Conservation (phyloP, 2,329 filamentous ascomycete species). For the Ustilaginoidea virens region DNA sequence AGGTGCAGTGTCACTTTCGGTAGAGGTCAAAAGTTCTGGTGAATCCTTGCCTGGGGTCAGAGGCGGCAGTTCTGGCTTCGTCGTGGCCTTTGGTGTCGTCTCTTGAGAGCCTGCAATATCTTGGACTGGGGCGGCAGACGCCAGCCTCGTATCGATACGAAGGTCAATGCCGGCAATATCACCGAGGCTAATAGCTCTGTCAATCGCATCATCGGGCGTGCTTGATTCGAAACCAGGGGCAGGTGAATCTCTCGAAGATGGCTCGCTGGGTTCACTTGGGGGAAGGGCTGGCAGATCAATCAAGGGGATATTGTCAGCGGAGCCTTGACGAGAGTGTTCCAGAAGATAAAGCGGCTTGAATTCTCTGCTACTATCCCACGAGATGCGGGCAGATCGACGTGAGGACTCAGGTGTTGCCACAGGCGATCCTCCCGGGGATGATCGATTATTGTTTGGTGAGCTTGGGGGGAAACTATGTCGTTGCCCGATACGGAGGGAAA, state of each 20-base stretch:
- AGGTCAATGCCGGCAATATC: conserved; percentile 14
- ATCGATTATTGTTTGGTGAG: conserved; percentile 23
- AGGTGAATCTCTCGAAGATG: conserved; percentile 18
- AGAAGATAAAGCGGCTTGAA: conserved; percentile 73
- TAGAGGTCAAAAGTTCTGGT: conserved; percentile 1
- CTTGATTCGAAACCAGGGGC: conserved; percentile 15
- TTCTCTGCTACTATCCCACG: conserved; percentile 51
- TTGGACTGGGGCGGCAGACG: conserved; percentile 15
- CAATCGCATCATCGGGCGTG: conserved; percentile 14
- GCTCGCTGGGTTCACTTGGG: conserved; percentile 19
- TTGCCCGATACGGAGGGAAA: conserved; percentile 37
- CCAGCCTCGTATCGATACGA: conserved; percentile 24
- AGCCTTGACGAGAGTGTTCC: conserved; percentile 38
- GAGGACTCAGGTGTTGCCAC: conserved; percentile 18
- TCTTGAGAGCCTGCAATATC: conserved; percentile 47
- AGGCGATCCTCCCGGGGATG: conserved; percentile 22
- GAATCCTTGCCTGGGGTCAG: conserved; percentile 7
- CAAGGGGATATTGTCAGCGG: conserved; percentile 16
- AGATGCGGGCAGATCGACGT: conserved; percentile 31
- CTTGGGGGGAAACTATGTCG: conserved; percentile 23
- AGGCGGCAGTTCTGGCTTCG: conserved; percentile 14
- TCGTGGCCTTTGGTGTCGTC: conserved; percentile 49
- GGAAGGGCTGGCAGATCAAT: conserved; percentile 33
- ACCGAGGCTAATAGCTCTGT: conserved; percentile 8
- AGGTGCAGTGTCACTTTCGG: conserved; percentile 21